Evolutionary conservation across 495 filamentous ascomycete species (phyloP).

Genomic region (Aspergillus leporis): DNA sequence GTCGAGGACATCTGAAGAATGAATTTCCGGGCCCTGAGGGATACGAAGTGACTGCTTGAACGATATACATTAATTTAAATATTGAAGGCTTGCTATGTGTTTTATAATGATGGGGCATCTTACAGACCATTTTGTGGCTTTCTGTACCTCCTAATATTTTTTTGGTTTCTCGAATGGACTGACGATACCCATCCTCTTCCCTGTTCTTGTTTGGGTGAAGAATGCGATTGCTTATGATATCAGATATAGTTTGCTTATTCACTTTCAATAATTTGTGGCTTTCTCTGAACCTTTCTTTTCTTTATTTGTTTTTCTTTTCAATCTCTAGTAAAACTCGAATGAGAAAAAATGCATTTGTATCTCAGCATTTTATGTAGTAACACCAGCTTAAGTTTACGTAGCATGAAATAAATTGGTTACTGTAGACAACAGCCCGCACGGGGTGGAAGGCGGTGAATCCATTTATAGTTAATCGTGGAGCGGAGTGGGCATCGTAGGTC

Average conservation of each 20-base stretch:
- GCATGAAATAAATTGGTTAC: too few species aligned
- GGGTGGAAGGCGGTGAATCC: neutral
- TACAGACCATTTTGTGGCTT: constrained; percentile 20
- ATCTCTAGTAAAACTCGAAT: too few species aligned
- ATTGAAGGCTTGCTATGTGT: neutral
- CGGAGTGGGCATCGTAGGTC: neutral
- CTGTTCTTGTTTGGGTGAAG: neutral
- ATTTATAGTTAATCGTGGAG: neutral
- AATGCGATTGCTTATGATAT: neutral
- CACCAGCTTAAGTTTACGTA: too few species aligned
- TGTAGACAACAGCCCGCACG: too few species aligned
- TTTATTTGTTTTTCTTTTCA: too few species aligned
- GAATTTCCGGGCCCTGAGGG: neutral
- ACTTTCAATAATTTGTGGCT: neutral
- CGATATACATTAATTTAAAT: constrained; percentile 18
- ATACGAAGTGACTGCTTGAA: neutral
- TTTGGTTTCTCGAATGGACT: constrained; percentile 16
- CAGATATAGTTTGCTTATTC: neutral
- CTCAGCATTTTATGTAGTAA: too few species aligned
- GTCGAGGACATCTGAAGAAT: constrained; percentile 79
- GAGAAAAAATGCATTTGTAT: too few species aligned
- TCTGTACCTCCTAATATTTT: constrained; percentile 8
- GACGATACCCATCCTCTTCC: constrained; percentile 45
- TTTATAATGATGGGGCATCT: constrained; percentile 5
- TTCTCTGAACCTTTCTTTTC: neutral